Conservation (phyloP, 441 rosid species). For the Biscutella laevigata region DNA sequence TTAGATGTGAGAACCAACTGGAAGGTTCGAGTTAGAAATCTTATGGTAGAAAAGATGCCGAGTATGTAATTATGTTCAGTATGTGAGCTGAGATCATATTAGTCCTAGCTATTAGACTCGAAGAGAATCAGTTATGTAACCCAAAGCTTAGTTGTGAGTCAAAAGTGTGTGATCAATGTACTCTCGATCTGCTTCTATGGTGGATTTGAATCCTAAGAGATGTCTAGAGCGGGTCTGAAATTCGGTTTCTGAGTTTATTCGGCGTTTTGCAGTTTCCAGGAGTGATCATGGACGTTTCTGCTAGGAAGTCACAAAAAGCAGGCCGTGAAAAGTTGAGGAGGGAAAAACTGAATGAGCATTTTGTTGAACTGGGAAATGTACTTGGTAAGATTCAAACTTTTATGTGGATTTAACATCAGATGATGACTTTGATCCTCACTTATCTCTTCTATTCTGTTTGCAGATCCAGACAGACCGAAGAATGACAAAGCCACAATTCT, state of each 20-base stretch:
- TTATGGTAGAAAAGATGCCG: not conserved
- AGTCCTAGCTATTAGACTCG: not conserved
- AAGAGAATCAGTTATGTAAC: not conserved
- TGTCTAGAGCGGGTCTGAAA: not conserved
- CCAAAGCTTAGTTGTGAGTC: conserved; percentile 1
- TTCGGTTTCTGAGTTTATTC: not conserved
- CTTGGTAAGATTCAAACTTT: conserved; percentile 38
- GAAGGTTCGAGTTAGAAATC: not conserved
- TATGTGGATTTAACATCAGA: not conserved
- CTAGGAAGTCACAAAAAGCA: conserved; percentile 69
- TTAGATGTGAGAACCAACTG: not conserved
- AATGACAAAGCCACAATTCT: conserved; percentile 82
- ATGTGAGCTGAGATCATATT: not conserved
- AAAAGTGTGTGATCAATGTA: not conserved
- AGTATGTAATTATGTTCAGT: not conserved
- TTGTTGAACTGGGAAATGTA: conserved; percentile 56
- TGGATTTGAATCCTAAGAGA: not conserved
- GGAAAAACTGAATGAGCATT: conserved; percentile 75
- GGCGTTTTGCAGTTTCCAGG: conserved; percentile 27
- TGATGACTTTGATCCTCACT: not conserved
- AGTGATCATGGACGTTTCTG: conserved; percentile 34
- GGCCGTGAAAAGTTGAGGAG: conserved; percentile 84
- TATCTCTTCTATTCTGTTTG: conserved; percentile 15
- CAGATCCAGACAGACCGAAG: conserved; percentile 85
- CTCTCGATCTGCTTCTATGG: not conserved